Base-by-base conservation (phyloP, 352 stramenopile genomes). In the Pythium oligandrum region DNA sequence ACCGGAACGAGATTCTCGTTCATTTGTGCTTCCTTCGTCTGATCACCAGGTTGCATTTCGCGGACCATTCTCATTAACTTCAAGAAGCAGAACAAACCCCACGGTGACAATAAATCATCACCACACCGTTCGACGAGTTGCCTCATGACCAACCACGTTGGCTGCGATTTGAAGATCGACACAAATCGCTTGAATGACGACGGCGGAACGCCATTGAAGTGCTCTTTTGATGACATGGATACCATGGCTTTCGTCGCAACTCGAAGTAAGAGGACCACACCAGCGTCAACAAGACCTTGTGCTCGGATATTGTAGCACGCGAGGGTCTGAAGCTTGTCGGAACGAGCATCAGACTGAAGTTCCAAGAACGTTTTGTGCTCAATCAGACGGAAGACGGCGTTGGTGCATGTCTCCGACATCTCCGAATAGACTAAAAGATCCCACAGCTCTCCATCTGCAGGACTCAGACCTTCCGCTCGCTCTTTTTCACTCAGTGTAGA, bases 21-120 rank as follows among this genome's bases (percentile, higher is more conserved):
- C 10, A 89, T 66, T 3, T 69, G 57, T 0, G 72, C 45, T 48
- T 88, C 75, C 47, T 78, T 70, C 40, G 63, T 55, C 6, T 55
- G 40, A 6, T 78, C 63, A 46, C 62, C 71, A 51, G 68, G 70
- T 50, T 80, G 68, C 58, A 81, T 83, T 60, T 95, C 84, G 1
- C 71, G 73, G 4, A 96, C 64, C 50, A 82, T 80, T 10, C 78
- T 74, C 45, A 93, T 69, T 50, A 92, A 66, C 50, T 90, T 91
- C 32, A 96, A 66, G 12, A 93, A 84, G 49, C 74, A 95, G 51
- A 93, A 90, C 8, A 95, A 59, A 0, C 87, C 87, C 77, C 73
- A 91, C 1, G 87, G 87, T 4, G 84, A 95, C 40, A 96, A 43
- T 4, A 88, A 56, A 49, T 90, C 74, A 48, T 66, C 64, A 30